Conservation (phyloP, 208 protist species). For the Crithidia thermophila region DNA sequence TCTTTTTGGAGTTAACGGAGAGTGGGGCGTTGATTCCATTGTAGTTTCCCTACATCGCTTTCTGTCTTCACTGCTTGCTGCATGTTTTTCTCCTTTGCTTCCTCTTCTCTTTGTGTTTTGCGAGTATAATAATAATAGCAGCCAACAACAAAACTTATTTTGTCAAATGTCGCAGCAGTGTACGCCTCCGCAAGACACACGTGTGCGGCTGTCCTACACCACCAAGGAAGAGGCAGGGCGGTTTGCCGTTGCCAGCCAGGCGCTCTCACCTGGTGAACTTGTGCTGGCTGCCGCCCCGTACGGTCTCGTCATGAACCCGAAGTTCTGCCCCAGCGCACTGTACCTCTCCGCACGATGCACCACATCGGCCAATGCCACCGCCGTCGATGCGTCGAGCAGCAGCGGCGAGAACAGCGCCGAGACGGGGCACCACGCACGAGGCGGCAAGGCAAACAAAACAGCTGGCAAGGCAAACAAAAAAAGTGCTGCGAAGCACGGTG, state of each 20-base stretch:
- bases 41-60: too few species aligned
- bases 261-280: conserved; percentile 59
- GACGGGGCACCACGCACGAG: neutral
- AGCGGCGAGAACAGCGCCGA: neutral
- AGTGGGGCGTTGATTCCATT: too few species aligned
- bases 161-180: neutral
- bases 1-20: too few species aligned
- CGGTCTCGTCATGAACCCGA: conserved; percentile 49
- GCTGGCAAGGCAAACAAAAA: neutral
- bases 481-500: conserved; percentile 6
- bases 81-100: too few species aligned
- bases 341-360: conserved; percentile 40
- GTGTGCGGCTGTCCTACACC: conserved; percentile 32
- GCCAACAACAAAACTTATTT: too few species aligned
- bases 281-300: conserved; percentile 63
- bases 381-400: neutral
- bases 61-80: too few species aligned
- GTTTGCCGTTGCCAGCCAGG: conserved; percentile 43
- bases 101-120: too few species aligned
- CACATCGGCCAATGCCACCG: neutral
- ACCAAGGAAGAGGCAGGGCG: conserved; percentile 50
- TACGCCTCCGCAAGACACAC: conserved; percentile 13
- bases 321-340: conserved; percentile 48
- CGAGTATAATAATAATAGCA: too few species aligned
- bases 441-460: neutral